These are phyloP conservation scores for Sistotremastrum niveocremeum DNA, from an alignment of 768 basidiomycete genomes.

Conservation along the genomic window DNA sequence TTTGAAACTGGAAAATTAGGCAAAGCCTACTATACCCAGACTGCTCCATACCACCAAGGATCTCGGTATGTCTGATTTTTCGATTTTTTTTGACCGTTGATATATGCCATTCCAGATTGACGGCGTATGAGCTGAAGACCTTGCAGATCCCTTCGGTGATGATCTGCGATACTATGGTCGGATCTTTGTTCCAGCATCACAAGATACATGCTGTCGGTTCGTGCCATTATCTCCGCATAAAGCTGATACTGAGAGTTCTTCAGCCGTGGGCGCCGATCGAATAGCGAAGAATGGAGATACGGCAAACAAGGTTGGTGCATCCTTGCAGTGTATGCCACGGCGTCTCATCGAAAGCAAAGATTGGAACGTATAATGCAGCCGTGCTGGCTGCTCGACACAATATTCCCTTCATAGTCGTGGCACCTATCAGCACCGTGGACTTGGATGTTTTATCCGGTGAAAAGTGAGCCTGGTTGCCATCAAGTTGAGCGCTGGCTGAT, in stretches of 20 bases:
- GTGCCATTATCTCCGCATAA: constrained; percentile 9
- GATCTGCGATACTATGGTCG: constrained; percentile 98
- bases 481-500: neutral
- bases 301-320: constrained; percentile 66
- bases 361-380: constrained; percentile 95
- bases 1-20: constrained; percentile 65
- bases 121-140: constrained; percentile 77
- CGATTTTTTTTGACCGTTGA: neutral
- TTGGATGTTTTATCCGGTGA: constrained; percentile 60
- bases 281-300: constrained; percentile 92
- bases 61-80: constrained; percentile 35
- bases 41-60: constrained; percentile 90
- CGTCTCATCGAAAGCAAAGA: constrained; percentile 20
- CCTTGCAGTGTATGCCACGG: constrained; percentile 3
- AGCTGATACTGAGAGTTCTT: neutral
- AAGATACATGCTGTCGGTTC: constrained; percentile 69
- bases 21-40: constrained; percentile 86
- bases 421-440: constrained; percentile 87
- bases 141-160: constrained; percentile 78
- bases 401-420: constrained; percentile 87
- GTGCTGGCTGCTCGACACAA: constrained; percentile 78
- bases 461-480: constrained; percentile 22
- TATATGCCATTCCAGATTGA: constrained; percentile 41
- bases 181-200: constrained; percentile 83
- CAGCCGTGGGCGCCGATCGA: constrained; percentile 79